These are phyloP conservation scores for Sugiyamaella americana DNA, from an alignment of 805 yeast genomes.

Conservation along the genomic window DNA sequence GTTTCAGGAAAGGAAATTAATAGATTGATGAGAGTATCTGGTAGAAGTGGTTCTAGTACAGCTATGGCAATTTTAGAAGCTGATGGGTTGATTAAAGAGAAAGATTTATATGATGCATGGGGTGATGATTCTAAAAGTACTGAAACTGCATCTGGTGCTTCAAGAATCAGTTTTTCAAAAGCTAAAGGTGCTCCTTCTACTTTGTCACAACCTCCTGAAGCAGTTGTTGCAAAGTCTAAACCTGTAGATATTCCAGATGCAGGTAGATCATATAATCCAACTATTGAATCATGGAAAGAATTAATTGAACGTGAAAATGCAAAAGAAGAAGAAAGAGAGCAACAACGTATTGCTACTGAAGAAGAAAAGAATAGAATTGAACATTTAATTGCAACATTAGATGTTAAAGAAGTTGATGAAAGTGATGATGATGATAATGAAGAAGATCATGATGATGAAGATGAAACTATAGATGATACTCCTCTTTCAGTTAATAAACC, in stretches of 20 bases:
- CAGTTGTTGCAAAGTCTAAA: constrained; percentile 46
- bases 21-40: constrained; percentile 68
- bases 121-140: constrained; percentile 27
- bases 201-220: constrained; percentile 47
- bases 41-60: constrained; percentile 51
- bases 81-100: constrained; percentile 55
- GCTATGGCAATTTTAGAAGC: constrained; percentile 49
- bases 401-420: constrained; percentile 46
- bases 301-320: constrained; percentile 62
- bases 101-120: constrained; percentile 64
- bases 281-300: constrained; percentile 72
- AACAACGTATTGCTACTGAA: constrained; percentile 52
- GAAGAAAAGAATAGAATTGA: constrained; percentile 61
- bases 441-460: constrained; percentile 29
- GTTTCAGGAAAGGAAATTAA: constrained; percentile 58
- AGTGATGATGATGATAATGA: constrained; percentile 24
- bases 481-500: constrained; percentile 63
- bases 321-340: constrained; percentile 61
- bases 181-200: constrained; percentile 34
- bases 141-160: constrained; percentile 8
- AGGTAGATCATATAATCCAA: constrained; percentile 92
- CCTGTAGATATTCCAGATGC: constrained; percentile 56
- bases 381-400: constrained; percentile 55
- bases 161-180: constrained; percentile 23
- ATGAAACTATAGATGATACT: constrained; percentile 27